Evolutionary conservation across 1,284 basidiomycete genomes (phyloP), one percentile per base, ranked within the genome.

Genomic region (Cryptococcus floricola): DNA sequence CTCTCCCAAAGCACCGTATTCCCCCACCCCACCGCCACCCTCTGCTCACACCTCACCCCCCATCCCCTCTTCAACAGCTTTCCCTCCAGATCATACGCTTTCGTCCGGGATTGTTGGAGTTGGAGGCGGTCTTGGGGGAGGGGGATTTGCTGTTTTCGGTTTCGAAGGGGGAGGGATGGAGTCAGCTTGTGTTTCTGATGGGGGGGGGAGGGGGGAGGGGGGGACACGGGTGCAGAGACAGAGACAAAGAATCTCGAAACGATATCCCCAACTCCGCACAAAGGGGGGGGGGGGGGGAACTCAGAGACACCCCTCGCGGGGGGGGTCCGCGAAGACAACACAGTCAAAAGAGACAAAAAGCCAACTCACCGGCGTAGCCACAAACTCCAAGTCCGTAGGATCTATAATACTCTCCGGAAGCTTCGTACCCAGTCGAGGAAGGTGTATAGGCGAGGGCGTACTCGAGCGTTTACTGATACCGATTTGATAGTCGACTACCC

Each of bases 401-500:
- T 46, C 44, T 2, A n/a, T 8, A 2, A 23, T 25, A 8, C n/a
- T 19, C 44, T 27, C 45, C 66, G 38, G 60, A 62, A 5, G 59
- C 59, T 87, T 73, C 23, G 78, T 77, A 16, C 82, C 81, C 0
- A 81, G 64, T 0, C 78, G 74, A 10, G 79, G 77, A 13, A 84
- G 70, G 64, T 83, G 79, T 57, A 80, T 79, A 0, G 94, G 92
- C 14, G 84, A 78, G 0, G 88, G 82, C 8, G 87, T 68, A 68
- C 87, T 91, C 5, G 85, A 82, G 54, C 87, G 83, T 73, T 87
- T 91, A 42, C 90, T 90, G 59, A 86, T 93, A 5, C 93, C 94
- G 6, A 94, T 81, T 74, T 94, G 88, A 65, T 84, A 88, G 46
- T 87, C 83, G 81, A 81, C 25, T 72, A 50, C 23, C 10, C 23